These are phyloP conservation scores for Yamadazyma diospyri DNA, from an alignment of 1,139 yeast species.

Conservation along the genomic window DNA sequence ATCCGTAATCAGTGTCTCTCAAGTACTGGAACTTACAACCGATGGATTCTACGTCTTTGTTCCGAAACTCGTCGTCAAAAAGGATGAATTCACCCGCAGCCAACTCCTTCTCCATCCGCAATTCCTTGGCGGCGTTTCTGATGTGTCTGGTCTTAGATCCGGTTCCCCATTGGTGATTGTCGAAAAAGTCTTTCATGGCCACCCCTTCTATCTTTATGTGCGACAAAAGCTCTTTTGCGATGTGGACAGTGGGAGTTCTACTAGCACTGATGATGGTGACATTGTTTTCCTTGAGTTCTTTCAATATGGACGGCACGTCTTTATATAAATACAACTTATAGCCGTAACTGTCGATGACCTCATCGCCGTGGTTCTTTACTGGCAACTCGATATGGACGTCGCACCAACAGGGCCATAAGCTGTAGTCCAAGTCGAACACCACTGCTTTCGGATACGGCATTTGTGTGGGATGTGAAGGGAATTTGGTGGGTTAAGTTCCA, in stretches of 20 bases:
- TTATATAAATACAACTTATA: slow-evolving; percentile 48
- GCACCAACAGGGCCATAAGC: slow-evolving; percentile 71
- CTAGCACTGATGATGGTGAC: slow-evolving; percentile 62
- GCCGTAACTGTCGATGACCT: slow-evolving; percentile 45
- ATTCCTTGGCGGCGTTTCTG: slow-evolving; percentile 39
- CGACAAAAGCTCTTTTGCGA: slow-evolving; percentile 56
- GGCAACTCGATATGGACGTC: slow-evolving; percentile 66
- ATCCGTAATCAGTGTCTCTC: slow-evolving; percentile 41
- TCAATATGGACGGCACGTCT: slow-evolving; percentile 58
- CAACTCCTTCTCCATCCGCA: slow-evolving; percentile 38
- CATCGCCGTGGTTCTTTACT: slow-evolving; percentile 19
- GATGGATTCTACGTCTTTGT: slow-evolving; percentile 58
- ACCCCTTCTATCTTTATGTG: slow-evolving; percentile 44
- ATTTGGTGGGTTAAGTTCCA: no score
- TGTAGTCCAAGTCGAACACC: slow-evolving; percentile 74
- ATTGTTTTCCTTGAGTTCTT: slow-evolving; percentile 35
- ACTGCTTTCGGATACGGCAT: slow-evolving; percentile 52
- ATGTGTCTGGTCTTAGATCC: slow-evolving; percentile 65
- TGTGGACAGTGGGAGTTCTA: slow-evolving; percentile 59
- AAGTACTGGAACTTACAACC: slow-evolving; percentile 62
- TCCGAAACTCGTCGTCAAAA: slow-evolving; percentile 68
- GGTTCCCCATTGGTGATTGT: slow-evolving; percentile 62
- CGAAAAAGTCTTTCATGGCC: slow-evolving; percentile 48
- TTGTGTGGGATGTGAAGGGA: no score
- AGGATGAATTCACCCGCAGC: slow-evolving; percentile 51